Conservation (phyloP, 768 basidiomycete species). For the Suillus weaverae region DNA sequence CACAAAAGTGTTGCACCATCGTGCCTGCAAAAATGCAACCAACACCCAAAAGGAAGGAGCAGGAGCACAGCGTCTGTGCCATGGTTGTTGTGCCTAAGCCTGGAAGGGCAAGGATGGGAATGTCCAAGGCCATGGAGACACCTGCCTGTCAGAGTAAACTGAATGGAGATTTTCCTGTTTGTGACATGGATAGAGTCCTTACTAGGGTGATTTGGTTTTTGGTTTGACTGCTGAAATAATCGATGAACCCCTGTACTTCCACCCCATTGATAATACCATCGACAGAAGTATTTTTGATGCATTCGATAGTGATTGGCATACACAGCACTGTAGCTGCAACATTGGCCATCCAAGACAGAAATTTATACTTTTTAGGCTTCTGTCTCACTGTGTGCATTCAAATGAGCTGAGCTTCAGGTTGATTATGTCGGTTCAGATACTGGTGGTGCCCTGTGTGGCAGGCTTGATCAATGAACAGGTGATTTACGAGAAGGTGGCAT, state of each 20-base stretch:
- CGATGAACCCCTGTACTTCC: not conserved
- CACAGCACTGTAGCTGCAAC: not conserved
- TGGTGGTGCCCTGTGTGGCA: not conserved
- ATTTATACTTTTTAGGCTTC: not conserved
- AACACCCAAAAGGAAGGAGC: not conserved
- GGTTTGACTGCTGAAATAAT: not conserved
- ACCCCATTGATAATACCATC: conserved; percentile 1
- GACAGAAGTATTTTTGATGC: not conserved
- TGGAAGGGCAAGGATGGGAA: not conserved
- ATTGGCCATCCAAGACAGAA: not conserved
- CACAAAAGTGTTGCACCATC: not conserved
- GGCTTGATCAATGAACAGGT: not conserved
- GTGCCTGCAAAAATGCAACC: not conserved
- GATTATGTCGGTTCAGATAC: not conserved
- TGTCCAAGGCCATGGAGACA: not conserved
- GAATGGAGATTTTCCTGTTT: not conserved
- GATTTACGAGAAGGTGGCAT: not conserved
- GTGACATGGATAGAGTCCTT: not conserved
- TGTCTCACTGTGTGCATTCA: not conserved
- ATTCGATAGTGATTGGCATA: not conserved
- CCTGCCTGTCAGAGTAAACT: not conserved
- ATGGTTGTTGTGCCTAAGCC: not conserved
- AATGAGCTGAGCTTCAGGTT: not conserved
- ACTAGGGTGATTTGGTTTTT: not conserved
- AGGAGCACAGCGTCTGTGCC: not conserved